Base-by-base conservation (phyloP, 2,329 filamentous ascomycete species). In the Pseudomassariella vexata region DNA sequence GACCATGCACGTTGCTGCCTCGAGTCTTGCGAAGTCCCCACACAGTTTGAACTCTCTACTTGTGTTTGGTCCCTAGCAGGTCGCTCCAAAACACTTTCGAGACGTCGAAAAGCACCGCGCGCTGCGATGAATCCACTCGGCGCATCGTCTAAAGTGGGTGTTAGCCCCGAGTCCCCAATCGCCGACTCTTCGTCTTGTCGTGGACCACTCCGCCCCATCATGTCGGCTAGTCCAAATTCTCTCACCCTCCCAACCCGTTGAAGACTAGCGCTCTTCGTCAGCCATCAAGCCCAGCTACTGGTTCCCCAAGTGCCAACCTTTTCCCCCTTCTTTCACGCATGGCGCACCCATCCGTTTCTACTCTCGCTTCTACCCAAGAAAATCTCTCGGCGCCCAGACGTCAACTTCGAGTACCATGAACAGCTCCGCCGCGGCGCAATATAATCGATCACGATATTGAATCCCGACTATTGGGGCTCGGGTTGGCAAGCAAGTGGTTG, bases 321-420 rank as follows among this genome's bases (percentile, higher is more conserved):
- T 15, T 9, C 9, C 11, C 23, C n/a, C 7, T 25, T 18, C 30
- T 24, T 24, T 24, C 30, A 18, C 23, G 23, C 28, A 16, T 18
- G 15, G 28, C 18, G 15, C 28, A 19, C 21, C 23, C 14, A 22
- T 15, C 28, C 33, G 12, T 30, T 19, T 17, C 34, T 27, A 15
- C 24, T 32, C 19, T 29, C 25, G 24, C 22, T 28, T 18, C 32
- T 21, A 28, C 9, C 24, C 24, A n/a, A 27, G 18, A 24, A 24
- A 32, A 32, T 32, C 29, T 36, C 34, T 36, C 28, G 34, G 34
- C 34, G 34, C 34, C 34, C 28, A 36, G 34, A 32, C 34, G 26
- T 11, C 34, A 32, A 30, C 34, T 30, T 17, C 21, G 17, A 27
- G 25, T 35, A 29, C 33, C 23, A n/a, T 16, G 20, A 28, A 24